phyloP scores from a whole-genome alignment of 257 asterid species.

The Nicotiana tabacum region DNA sequence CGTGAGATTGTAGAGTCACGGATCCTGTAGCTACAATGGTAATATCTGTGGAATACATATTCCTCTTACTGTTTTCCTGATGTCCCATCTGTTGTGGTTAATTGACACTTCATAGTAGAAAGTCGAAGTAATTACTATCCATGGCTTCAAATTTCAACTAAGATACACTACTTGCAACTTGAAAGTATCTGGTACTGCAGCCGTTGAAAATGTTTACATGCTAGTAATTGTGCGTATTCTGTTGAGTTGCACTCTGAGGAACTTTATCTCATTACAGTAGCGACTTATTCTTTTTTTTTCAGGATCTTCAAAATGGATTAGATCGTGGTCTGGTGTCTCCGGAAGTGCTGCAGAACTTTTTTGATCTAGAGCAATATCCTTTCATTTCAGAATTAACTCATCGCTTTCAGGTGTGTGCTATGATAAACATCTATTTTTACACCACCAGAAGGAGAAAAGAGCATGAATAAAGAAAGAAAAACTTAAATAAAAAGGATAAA shows the following conservation, averaged over 20 bases:
- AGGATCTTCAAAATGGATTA: constrained; percentile 93
- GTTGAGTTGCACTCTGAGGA: not conserved
- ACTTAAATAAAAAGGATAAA: not conserved
- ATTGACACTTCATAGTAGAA: not conserved
- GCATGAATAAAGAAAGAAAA: not conserved
- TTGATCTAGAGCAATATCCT: constrained; percentile 86
- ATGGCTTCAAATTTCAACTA: not conserved
- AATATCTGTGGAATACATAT: not conserved
- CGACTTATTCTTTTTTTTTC: constrained; percentile 10
- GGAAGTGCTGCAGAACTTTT: constrained; percentile 85
- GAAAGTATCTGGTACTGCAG: not conserved
- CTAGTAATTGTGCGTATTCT: not conserved
- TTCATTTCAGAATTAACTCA: constrained; percentile 58
- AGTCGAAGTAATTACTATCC: not conserved
- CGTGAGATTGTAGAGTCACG: not conserved
- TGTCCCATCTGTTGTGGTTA: not conserved
- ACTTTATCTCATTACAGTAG: constrained; percentile 8
- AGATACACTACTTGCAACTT: not conserved
- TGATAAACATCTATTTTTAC: not conserved
- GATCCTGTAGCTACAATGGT: not conserved
- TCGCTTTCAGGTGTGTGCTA: constrained; percentile 68
- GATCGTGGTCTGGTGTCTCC: constrained; percentile 97
- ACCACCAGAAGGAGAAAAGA: not conserved
- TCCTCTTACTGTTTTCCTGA: not conserved
- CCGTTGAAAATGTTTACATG: not conserved